Evolutionary conservation across 1,139 yeast species (phyloP).

Genomic region (Lodderomyces margitis): DNA sequence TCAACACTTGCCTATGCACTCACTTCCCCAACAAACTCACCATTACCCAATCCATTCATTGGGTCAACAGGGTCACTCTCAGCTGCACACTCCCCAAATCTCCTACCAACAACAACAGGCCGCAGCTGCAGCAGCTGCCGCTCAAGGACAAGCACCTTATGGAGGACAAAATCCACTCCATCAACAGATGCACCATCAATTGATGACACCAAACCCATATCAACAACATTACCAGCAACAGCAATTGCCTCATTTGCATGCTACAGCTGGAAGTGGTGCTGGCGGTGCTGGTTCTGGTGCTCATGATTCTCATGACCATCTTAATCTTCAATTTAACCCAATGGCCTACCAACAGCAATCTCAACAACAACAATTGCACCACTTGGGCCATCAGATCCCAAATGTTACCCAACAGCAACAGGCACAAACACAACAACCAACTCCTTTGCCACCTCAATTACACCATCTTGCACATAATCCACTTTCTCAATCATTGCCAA

Average conservation of each 20-base stretch:
- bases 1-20: constrained; percentile 9
- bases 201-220: constrained; percentile 6
- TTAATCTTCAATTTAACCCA: constrained; percentile 23
- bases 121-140: constrained; percentile 2
- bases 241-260: constrained; percentile 6
- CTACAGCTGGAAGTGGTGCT: constrained; percentile 15
- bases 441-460: constrained; percentile 9
- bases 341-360: constrained; percentile 20
- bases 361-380: constrained; percentile 16
- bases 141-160: constrained; percentile 4
- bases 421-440: constrained; percentile 8
- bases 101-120: constrained; percentile 4
- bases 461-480: constrained; percentile 10
- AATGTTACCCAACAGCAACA: constrained; percentile 10
- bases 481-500: constrained; percentile 5
- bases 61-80: constrained; percentile 16
- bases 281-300: constrained; percentile 14
- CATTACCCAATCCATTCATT: constrained; percentile 22
- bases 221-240: constrained; percentile 13
- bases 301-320: constrained; percentile 18
- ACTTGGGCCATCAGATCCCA: constrained; percentile 15
- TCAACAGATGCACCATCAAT: constrained; percentile 12
- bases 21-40: constrained; percentile 15
- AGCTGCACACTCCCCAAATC: constrained; percentile 6
- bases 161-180: constrained; percentile 12